A percentile compares a stretch with the other conserved stretches of the same genome.
These are phyloP conservation scores for Phytophthora chlamydospora DNA, from an alignment of 352 stramenopile species.

Conservation along the genomic window DNA sequence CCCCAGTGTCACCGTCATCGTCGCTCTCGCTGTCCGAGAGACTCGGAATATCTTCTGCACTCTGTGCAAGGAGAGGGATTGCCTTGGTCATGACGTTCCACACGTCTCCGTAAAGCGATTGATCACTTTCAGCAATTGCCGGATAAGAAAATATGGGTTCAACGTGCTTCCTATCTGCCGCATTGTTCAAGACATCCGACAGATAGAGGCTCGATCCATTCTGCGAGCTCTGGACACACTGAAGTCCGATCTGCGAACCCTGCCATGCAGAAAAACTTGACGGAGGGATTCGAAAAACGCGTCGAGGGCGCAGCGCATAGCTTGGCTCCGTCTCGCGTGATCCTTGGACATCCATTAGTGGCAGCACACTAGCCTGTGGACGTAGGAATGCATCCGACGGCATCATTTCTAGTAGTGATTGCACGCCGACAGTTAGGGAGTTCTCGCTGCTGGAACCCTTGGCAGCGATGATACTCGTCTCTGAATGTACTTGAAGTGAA, in stretches of 20 bases:
- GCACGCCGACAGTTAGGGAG: slow-evolving; percentile 6
- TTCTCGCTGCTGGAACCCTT: not conserved
- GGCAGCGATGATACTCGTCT: not conserved
- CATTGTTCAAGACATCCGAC: slow-evolving; percentile 30
- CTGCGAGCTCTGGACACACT: slow-evolving; percentile 37
- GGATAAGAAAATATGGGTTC: slow-evolving; percentile 17
- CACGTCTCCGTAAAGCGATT: slow-evolving; percentile 38
- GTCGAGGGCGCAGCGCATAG: slow-evolving; percentile 54
- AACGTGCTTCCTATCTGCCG: slow-evolving; percentile 24
- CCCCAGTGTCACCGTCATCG: slow-evolving; percentile 44
- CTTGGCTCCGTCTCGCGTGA: slow-evolving; percentile 57
- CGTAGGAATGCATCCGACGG: slow-evolving; percentile 55
- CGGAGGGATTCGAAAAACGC: slow-evolving; percentile 51
- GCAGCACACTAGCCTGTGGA: slow-evolving; percentile 54
- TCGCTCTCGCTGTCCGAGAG: slow-evolving; percentile 86
- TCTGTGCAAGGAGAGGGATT: slow-evolving; percentile 40
- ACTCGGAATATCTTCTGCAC: slow-evolving; percentile 50
- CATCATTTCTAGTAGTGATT: slow-evolving; percentile 53
- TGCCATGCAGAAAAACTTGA: slow-evolving; percentile 42
- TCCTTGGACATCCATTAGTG: slow-evolving; percentile 43
- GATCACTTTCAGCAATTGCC: not conserved
- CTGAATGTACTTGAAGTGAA: slow-evolving; percentile 9
- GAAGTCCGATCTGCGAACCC: slow-evolving; percentile 46
- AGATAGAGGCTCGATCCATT: slow-evolving; percentile 22
- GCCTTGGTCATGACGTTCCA: slow-evolving; percentile 47